phyloP scores from a whole-genome alignment of 768 basidiomycete species.

The Piloderma croceum region DNA sequence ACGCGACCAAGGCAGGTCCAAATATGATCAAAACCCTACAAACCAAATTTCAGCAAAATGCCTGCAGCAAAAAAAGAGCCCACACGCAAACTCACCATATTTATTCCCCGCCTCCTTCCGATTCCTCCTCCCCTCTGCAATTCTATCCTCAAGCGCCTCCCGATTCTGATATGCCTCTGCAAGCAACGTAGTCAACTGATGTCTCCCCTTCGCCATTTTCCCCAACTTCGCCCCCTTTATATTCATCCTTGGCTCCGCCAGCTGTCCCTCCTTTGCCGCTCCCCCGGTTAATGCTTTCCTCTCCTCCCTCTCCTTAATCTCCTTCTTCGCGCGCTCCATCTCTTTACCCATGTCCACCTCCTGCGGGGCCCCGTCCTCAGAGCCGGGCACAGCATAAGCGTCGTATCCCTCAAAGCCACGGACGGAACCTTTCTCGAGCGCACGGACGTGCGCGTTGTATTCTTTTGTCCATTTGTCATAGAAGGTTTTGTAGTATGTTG shows the following conservation, averaged over 20 bases:
- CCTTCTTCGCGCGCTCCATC: conserved; percentile 72
- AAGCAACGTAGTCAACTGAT: conserved; percentile 76
- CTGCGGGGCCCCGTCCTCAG: conserved; percentile 47
- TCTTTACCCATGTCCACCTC: conserved; percentile 62
- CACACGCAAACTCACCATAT: conserved; percentile 55
- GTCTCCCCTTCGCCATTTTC: conserved; percentile 62
- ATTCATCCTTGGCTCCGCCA: conserved; percentile 73
- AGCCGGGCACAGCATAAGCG: conserved; percentile 16
- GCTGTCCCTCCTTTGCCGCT: conserved; percentile 43
- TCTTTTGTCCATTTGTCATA: conserved; percentile 69
- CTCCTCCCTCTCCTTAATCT: conserved; percentile 71
- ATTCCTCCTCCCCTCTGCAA: conserved; percentile 77
- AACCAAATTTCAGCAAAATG: background rate
- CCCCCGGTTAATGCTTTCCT: conserved; percentile 69
- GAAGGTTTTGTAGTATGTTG: conserved; percentile 61
- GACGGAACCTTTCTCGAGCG: conserved; percentile 59
- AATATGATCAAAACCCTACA: background rate
- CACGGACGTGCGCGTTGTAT: conserved; percentile 65
- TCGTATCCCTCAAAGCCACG: conserved; percentile 71
- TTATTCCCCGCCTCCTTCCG: conserved; percentile 89
- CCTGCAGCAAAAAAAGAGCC: background rate
- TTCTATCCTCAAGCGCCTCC: conserved; percentile 75
- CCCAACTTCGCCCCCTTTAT: conserved; percentile 72
- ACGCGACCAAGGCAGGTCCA: too few relatives aligned
- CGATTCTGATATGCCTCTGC: conserved; percentile 82